Base-by-base conservation (phyloP, 495 filamentous ascomycete genomes). In the Cercophora sp. region DNA sequence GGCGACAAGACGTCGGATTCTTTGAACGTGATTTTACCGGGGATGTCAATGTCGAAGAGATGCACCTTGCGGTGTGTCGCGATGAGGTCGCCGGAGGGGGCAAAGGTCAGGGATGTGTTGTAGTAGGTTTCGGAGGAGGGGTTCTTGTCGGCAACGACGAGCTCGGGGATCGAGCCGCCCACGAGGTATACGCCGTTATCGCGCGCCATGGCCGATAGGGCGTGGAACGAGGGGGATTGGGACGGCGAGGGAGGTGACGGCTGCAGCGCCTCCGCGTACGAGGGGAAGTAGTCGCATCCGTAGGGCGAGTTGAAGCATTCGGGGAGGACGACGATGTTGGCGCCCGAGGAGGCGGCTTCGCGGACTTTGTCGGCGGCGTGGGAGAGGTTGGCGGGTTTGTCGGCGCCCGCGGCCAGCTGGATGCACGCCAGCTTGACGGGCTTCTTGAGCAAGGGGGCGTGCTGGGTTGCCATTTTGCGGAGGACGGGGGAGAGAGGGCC, bases 301-400 rank as follows among this genome's bases (percentile, higher is more conserved):
- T 96, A 96, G n/a, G 91, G 91, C 10, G 86, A 91, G 78, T 96
- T 96, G 83, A 96, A 96, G 79, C 91, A 96, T 74, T 96, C 91
- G 22, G 82, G 82, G 16, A 84, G 70, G 26, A 85, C 86, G 50
- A 89, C 75, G 52, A 91, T 80, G 56, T 84, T 77, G 37, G 93
- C 91, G 53, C 91, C 92, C 3, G 71, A 73, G 27, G 71, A 62
- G 24, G 88, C 81, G 4, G 93, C 94, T 65, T 91, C 87, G 48
- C 89, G 80, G 46, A 99, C 91, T 58, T 91, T 89, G 32, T 76
- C 73, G 22, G 85, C 85, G 29, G 93, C 91, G 61, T 86, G 84
- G 10, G 76, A 59, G 54, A 99, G 90, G 72, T 99, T 99, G 31
- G 75, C 71, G 34, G 83, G 47, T 74, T 99, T 99, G 73, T 95